Percentiles rank a stretch among this genome's conserved stretches.
Evolutionary conservation across 768 basidiomycete genomes (phyloP).

Genomic region (Tremella mesenterica): DNA sequence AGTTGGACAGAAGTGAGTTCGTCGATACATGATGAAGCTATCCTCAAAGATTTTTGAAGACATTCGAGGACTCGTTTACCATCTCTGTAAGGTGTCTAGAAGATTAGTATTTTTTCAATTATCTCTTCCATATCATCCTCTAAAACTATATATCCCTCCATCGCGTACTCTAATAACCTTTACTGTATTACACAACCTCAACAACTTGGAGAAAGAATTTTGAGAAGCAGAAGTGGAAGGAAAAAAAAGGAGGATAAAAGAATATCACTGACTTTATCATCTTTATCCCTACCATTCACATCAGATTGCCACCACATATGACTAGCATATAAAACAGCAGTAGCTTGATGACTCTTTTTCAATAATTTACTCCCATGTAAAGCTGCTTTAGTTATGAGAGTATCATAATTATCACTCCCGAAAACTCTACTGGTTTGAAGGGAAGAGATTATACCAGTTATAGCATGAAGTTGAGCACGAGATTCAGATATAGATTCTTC

Average conservation of each 20-base stretch:
- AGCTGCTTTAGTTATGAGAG: slow-evolving; percentile 96
- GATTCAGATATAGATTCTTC: slow-evolving; percentile 96
- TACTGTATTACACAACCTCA: no score
- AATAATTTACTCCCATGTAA: slow-evolving; percentile 88
- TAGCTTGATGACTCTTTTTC: slow-evolving; percentile 97
- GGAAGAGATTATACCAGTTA: slow-evolving; percentile 86
- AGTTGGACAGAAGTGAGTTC: slow-evolving; percentile 93
- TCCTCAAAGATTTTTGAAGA: slow-evolving; percentile 88
- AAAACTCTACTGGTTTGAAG: slow-evolving; percentile 85
- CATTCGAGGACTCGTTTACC: slow-evolving; percentile 97
- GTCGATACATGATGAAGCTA: slow-evolving; percentile 92
- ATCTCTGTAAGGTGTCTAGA: slow-evolving; percentile 54
- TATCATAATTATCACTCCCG: slow-evolving; percentile 89
- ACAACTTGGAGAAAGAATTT: no score
- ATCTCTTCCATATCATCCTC: no score
- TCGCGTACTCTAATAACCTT: no score
- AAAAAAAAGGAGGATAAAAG: neutral
- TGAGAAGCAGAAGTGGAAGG: neutral
- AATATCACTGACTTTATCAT: slow-evolving; percentile 47
- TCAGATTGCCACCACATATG: slow-evolving; percentile 98
- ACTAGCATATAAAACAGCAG: slow-evolving; percentile 85
- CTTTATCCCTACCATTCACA: slow-evolving; percentile 48
- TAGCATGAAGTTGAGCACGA: slow-evolving; percentile 91
- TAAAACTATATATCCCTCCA: neutral
- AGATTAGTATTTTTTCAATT: neutral